phyloP scores from a whole-genome alignment of 495 filamentous ascomycete species.

The Penicilliopsis zonata region DNA sequence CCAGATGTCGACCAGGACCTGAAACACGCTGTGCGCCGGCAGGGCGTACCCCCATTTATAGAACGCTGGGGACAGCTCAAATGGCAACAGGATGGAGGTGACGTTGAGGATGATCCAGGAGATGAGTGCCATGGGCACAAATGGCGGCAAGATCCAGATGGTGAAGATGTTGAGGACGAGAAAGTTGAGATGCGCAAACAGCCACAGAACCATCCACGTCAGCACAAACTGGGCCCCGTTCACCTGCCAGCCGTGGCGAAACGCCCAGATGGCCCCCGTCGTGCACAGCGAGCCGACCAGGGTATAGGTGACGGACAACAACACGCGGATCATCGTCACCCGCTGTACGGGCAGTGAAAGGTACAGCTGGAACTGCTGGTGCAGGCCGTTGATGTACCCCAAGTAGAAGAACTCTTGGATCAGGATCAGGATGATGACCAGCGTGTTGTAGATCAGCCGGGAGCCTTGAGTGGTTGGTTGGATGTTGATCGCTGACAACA shows the following conservation, averaged over 20 bases:
- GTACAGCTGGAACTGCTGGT: slow-evolving; percentile 32
- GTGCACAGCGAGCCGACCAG: slow-evolving; percentile 32
- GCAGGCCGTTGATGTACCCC: slow-evolving; percentile 27
- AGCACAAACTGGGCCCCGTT: slow-evolving; percentile 32
- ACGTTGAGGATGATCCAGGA: slow-evolving; percentile 38
- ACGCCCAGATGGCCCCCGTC: slow-evolving; percentile 39
- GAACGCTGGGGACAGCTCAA: slow-evolving; percentile 32
- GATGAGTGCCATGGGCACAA: slow-evolving; percentile 34
- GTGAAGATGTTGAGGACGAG: slow-evolving; percentile 34
- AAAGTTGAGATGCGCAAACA: slow-evolving; percentile 40
- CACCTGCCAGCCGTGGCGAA: slow-evolving; percentile 33
- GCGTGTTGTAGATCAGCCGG: slow-evolving; percentile 38
- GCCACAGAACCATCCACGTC: slow-evolving; percentile 38
- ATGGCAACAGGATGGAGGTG: slow-evolving; percentile 32
- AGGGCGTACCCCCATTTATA: slow-evolving; percentile 35
- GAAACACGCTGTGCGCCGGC: slow-evolving; percentile 34
- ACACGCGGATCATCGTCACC: slow-evolving; percentile 28
- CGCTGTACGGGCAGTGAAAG: slow-evolving; percentile 17
- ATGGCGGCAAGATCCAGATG: slow-evolving; percentile 27
- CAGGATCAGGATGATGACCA: slow-evolving; percentile 33
- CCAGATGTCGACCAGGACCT: slow-evolving; percentile 36
- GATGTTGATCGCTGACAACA: slow-evolving; percentile 23
- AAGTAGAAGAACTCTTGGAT: slow-evolving; percentile 47
- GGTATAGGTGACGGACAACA: slow-evolving; percentile 29
- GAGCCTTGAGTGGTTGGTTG: slow-evolving; percentile 37